Base-by-base conservation (phyloP, 768 basidiomycete species). In the Suillus plorans region DNA sequence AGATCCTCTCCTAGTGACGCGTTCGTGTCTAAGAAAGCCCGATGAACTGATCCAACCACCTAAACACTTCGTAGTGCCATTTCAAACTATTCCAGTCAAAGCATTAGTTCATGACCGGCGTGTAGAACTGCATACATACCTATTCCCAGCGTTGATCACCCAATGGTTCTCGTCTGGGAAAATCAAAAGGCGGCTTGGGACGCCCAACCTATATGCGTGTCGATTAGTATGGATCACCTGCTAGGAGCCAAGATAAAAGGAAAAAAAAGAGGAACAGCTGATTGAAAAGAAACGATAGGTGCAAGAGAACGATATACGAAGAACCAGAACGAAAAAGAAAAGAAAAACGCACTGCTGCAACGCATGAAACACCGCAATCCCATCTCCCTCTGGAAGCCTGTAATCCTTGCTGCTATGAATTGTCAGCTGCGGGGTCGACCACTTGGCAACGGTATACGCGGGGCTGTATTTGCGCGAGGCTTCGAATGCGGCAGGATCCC, bases 91-190 rank as follows among this genome's bases (percentile, higher is more conserved):
- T 16, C 49, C 36, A 63, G 57, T 16, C 16, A 53, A 50, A 57
- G 39, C 18, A 28, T 59, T 14, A 28, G 39, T 22, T 58, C 16
- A 45, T 39, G 63, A n/a, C 47, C 1, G 20, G 36, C 20, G 6
- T 25, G 8, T n/a, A 47, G n/a, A 52, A 59, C 22, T 5, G 63
- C 41, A 1, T 39, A 68, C 80, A 37, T 34, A 86, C 87, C 87
- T 91, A 69, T 93, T 93, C 61, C 87, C 89, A 65, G 89, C 90
- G 62, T 91, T 84, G 66, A 92, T 69, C 31, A 94, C 94, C 95
- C 95, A 95, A 73, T 97, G 95, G 68, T 95, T 97, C 78, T 97
- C 95, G 68, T 91, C 87, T 0, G 93, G 92, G 83, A 95, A 95
- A 65, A 94, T 84, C 13, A 95, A 85, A 31, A 95, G 79, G 49